Percentiles rank a stretch among this genome's conserved stretches.
These are phyloP conservation scores for Dionaea muscipula DNA, from an alignment of 179 eudicot species.

Conservation along the genomic window DNA sequence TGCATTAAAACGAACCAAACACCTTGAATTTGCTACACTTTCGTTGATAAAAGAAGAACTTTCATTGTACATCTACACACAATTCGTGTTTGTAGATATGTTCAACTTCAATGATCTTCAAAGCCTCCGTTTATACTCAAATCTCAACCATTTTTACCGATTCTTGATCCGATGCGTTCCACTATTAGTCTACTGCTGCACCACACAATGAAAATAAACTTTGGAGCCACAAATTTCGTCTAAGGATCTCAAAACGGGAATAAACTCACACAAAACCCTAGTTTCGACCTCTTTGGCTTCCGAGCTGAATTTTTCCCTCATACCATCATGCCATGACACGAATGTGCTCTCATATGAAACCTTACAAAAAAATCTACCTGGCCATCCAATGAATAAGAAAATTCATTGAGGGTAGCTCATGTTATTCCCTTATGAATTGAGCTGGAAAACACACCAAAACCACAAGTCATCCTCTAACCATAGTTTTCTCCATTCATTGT, in stretches of 20 bases:
- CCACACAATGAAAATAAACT: neutral
- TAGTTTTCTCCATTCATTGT: slow-evolving; percentile 14
- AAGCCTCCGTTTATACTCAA: slow-evolving; percentile 8
- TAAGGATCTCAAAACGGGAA: slow-evolving; percentile 4
- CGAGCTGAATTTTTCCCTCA: slow-evolving; percentile 14
- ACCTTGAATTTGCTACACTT: no score
- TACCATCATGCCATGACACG: neutral
- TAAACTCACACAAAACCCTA: slow-evolving; percentile 15
- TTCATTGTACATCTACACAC: no score
- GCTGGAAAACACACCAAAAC: slow-evolving; percentile 44
- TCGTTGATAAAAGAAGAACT: no score
- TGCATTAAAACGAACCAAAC: no score
- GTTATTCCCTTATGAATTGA: slow-evolving; percentile 28
- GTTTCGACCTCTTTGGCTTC: slow-evolving; percentile 23
- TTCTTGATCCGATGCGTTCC: slow-evolving; percentile 15
- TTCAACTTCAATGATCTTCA: slow-evolving; percentile 26
- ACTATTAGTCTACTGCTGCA: slow-evolving; percentile 9
- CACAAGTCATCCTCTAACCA: neutral
- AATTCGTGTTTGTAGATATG: no score
- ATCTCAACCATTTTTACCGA: slow-evolving; percentile 7
- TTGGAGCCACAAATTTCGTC: neutral
- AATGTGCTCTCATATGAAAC: slow-evolving; percentile 29
- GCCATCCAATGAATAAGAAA: slow-evolving; percentile 18
- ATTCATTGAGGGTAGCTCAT: slow-evolving; percentile 22
- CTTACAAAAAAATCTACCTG: slow-evolving; percentile 31